A percentile compares a stretch with the other conserved stretches of the same genome.
These are phyloP conservation scores for Kuraishia capsulata DNA, from an alignment of 805 yeast genomes.

Conservation along the genomic window DNA sequence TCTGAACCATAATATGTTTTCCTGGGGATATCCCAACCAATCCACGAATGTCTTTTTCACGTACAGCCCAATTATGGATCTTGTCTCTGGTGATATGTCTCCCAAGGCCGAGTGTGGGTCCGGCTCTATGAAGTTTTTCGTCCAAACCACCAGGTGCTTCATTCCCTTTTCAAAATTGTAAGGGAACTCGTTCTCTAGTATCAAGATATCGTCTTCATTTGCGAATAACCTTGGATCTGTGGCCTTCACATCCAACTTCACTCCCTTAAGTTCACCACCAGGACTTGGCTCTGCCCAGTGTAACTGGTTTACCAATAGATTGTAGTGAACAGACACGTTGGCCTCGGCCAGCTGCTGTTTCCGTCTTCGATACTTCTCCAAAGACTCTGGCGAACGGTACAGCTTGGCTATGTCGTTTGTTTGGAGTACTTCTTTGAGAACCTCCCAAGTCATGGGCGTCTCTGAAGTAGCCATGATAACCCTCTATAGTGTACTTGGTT, in stretches of 20 bases:
- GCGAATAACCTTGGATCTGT: constrained; percentile 31
- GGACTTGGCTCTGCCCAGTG: constrained; percentile 26
- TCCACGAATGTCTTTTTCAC: constrained; percentile 40
- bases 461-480: background rate
- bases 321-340: constrained; percentile 35
- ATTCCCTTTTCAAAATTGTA: constrained; percentile 46
- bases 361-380: constrained; percentile 35
- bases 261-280: constrained; percentile 8
- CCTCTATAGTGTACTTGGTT: too few species aligned
- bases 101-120: constrained; percentile 43
- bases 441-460: constrained; percentile 38
- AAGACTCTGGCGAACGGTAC: constrained; percentile 35
- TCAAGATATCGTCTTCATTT: constrained; percentile 30
- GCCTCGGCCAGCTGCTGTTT: constrained; percentile 27
- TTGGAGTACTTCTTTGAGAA: constrained; percentile 26
- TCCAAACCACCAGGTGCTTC: constrained; percentile 59
- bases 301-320: constrained; percentile 23
- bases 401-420: constrained; percentile 35
- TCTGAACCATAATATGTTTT: constrained; percentile 54
- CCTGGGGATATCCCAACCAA: constrained; percentile 27
- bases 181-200: constrained; percentile 55
- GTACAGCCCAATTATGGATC: constrained; percentile 31
- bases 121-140: constrained; percentile 43
- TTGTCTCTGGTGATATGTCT: constrained; percentile 35
- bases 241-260: constrained; percentile 11